These are phyloP conservation scores for Kalaharituber pfeilii DNA, from an alignment of 2,329 filamentous ascomycete species.

Conservation along the genomic window DNA sequence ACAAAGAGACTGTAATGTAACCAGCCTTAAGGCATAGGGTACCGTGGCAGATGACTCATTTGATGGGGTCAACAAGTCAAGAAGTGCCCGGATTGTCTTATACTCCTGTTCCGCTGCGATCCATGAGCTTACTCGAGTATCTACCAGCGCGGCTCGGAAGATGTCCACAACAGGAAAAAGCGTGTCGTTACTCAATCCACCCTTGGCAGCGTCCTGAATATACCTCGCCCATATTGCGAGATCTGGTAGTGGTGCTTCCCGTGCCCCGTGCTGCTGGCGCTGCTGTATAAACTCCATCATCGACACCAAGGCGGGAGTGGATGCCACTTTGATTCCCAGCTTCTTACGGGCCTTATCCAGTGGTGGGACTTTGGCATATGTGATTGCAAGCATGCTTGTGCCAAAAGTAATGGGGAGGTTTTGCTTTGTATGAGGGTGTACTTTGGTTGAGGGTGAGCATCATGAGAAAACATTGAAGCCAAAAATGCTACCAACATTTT, in stretches of 20 bases:
- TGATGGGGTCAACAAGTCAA: background rate
- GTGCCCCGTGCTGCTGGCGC: slow-evolving; percentile 39
- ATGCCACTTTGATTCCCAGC: slow-evolving; percentile 38
- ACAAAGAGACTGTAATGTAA: slow-evolving; percentile 65
- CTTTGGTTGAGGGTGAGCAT: no score
- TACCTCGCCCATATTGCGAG: slow-evolving; percentile 44
- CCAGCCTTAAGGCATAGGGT: slow-evolving; percentile 68
- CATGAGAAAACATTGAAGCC: no score
- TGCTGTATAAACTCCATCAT: slow-evolving; percentile 55
- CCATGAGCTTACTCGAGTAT: slow-evolving; percentile 62
- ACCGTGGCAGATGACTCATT: slow-evolving; percentile 18
- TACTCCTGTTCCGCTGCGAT: slow-evolving; percentile 59
- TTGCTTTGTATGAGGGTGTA: slow-evolving; percentile 58
- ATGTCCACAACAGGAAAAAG: slow-evolving; percentile 78
- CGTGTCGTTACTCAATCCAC: slow-evolving; percentile 41
- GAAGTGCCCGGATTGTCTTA: slow-evolving; percentile 35
- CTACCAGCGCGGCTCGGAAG: slow-evolving; percentile 57
- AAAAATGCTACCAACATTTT: slow-evolving; percentile 34
- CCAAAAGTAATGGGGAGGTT: slow-evolving; percentile 52
- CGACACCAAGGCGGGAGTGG: slow-evolving; percentile 39
- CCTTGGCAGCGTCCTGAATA: background rate
- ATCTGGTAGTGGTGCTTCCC: slow-evolving; percentile 53
- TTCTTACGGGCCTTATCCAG: slow-evolving; percentile 67
- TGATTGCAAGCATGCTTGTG: slow-evolving; percentile 42
- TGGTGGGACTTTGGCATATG: slow-evolving; percentile 64